phyloP scores from a whole-genome alignment of 441 rosid genomes.

The Euphorbia corollata region DNA sequence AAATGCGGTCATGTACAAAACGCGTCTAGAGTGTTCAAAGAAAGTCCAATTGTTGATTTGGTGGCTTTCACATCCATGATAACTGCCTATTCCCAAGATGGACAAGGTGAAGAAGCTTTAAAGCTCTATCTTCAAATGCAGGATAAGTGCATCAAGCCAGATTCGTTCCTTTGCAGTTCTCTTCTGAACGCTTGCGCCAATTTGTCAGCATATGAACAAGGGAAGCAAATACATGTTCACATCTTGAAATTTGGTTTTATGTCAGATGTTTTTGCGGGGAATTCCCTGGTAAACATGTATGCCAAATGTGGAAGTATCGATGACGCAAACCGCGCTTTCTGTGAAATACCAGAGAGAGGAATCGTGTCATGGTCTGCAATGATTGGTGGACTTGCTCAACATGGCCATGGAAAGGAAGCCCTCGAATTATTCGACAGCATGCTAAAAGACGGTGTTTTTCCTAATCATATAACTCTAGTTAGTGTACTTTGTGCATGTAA shows the following conservation, averaged over 20 bases:
- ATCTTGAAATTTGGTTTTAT: constrained; percentile 54
- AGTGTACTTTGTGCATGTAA: constrained; percentile 62
- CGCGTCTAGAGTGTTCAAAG: constrained; percentile 38
- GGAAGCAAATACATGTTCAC: constrained; percentile 61
- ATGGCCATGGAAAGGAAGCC: constrained; percentile 58
- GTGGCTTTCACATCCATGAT: constrained; percentile 57
- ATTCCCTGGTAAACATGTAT: constrained; percentile 66
- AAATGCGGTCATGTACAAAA: constrained; percentile 42
- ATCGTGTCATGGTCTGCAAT: constrained; percentile 64
- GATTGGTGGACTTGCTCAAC: constrained; percentile 71
- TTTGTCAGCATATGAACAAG: constrained; percentile 68
- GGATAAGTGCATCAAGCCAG: constrained; percentile 39
- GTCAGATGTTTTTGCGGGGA: constrained; percentile 50
- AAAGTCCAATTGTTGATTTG: constrained; percentile 33
- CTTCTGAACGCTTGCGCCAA: constrained; percentile 59
- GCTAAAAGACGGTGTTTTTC: constrained; percentile 42
- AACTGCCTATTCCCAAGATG: constrained; percentile 48
- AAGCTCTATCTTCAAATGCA: constrained; percentile 48
- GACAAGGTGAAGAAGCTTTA: constrained; percentile 65
- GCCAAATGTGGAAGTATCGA: constrained; percentile 69
- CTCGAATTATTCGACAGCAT: constrained; percentile 40
- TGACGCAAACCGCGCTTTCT: constrained; percentile 46
- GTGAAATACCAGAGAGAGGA: constrained; percentile 44
- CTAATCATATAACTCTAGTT: constrained; percentile 58
- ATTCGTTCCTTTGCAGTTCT: constrained; percentile 59